Evolutionary conservation across 1,139 yeast species (phyloP).

Genomic region (Zygotorulaspora mrakii): DNA sequence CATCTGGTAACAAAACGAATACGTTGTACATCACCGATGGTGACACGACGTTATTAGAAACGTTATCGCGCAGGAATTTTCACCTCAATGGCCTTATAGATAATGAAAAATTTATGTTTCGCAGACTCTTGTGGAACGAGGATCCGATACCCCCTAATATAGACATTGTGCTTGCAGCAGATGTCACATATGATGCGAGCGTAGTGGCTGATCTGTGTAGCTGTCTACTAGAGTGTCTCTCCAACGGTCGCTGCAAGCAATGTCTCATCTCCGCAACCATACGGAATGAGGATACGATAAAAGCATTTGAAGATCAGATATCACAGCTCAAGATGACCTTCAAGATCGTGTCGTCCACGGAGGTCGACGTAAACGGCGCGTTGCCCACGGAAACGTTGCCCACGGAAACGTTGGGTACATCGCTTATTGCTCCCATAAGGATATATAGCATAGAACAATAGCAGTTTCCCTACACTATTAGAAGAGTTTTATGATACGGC

Average conservation of each 20-base stretch:
- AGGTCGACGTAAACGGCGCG: constrained; percentile 6
- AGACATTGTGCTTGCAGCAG: constrained; percentile 69
- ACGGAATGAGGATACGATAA: constrained; percentile 57
- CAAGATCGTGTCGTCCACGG: constrained; percentile 28
- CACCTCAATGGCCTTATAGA: constrained; percentile 41
- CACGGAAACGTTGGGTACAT: constrained; percentile 13
- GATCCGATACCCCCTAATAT: constrained; percentile 38
- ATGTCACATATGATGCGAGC: constrained; percentile 74
- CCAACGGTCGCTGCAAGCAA: constrained; percentile 14
- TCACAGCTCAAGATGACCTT: constrained; percentile 30
- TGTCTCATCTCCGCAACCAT: constrained; percentile 70
- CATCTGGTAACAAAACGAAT: constrained; percentile 19
- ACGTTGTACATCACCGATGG: constrained; percentile 70
- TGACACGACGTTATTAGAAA: constrained; percentile 57
- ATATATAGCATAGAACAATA: constrained; percentile 23
- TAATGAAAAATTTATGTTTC: constrained; percentile 33
- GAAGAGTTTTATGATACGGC: not conserved
- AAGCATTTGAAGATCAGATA: constrained; percentile 50
- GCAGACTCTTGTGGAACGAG: constrained; percentile 61
- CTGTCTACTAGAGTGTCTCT: constrained; percentile 45
- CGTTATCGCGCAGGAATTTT: constrained; percentile 44
- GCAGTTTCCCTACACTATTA: constrained; percentile 3
- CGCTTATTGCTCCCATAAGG: constrained; percentile 29
- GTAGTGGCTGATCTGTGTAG: constrained; percentile 54
- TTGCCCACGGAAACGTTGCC: constrained; percentile 6